A percentile compares a stretch with the other conserved stretches of the same genome.
phyloP scores from a whole-genome alignment of 2,329 filamentous ascomycete genomes.

The Nemania sp. region DNA sequence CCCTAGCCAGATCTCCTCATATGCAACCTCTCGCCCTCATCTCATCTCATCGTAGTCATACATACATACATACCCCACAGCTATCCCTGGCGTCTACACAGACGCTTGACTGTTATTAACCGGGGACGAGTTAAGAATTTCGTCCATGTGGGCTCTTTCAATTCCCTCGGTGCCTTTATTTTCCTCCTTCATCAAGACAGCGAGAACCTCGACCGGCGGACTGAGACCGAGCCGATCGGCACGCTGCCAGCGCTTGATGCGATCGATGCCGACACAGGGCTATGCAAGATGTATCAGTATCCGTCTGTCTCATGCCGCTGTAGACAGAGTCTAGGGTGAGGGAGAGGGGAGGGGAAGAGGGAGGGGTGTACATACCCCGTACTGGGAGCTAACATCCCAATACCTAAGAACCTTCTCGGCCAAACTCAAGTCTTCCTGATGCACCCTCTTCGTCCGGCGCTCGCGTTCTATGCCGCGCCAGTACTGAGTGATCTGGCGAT shows the following conservation, averaged over 20 bases:
- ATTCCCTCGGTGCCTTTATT: constrained; percentile 54
- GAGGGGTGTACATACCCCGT: constrained; percentile 88
- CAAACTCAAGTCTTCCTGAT: constrained; percentile 72
- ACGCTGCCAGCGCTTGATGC: constrained; percentile 84
- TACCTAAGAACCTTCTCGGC: constrained; percentile 87
- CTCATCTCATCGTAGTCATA: constrained; percentile 10
- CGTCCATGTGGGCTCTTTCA: constrained; percentile 76
- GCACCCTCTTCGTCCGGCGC: constrained; percentile 70
- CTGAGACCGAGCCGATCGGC: constrained; percentile 81
- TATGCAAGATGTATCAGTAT: constrained; percentile 42
- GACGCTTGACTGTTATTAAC: constrained; percentile 38
- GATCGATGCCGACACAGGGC: constrained; percentile 85
- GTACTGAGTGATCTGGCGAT: constrained; percentile 73
- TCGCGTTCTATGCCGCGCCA: constrained; percentile 74
- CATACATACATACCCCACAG: neutral
- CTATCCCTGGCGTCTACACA: neutral
- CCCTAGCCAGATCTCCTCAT: constrained; percentile 16
- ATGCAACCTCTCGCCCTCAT: constrained; percentile 12
- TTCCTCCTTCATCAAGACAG: constrained; percentile 76
- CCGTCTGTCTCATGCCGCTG: neutral
- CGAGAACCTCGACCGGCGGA: constrained; percentile 87
- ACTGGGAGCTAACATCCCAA: constrained; percentile 90
- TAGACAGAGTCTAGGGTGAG: neutral
- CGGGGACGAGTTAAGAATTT: constrained; percentile 57
- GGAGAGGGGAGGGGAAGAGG: too few relatives aligned